A percentile compares a stretch with the other conserved stretches of the same genome.
phyloP scores from a whole-genome alignment of 2,329 filamentous ascomycete species.

The Aplosporella prunicola region DNA sequence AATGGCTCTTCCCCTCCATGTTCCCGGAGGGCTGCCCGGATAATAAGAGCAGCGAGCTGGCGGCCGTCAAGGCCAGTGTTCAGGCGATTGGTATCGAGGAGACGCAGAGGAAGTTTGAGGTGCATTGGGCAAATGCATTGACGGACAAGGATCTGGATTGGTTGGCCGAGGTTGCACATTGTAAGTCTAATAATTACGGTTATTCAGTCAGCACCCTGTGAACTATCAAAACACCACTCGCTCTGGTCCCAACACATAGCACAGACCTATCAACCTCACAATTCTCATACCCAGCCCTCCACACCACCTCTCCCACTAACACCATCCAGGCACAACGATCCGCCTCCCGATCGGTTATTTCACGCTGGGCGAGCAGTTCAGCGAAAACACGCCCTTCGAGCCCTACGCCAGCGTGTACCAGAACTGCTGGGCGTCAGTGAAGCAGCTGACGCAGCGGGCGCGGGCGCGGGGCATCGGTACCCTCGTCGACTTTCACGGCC shows the following conservation, averaged over 20 bases:
- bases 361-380: constrained; percentile 44
- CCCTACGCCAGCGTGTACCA: constrained; percentile 40
- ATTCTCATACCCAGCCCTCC: too few relatives aligned
- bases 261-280: too few relatives aligned
- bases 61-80: constrained; percentile 41
- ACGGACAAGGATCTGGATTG: constrained; percentile 44
- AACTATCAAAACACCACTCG: background rate
- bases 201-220: too few relatives aligned
- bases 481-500: constrained; percentile 49
- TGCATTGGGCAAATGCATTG: constrained; percentile 44
- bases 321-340: constrained; percentile 39
- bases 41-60: constrained; percentile 41
- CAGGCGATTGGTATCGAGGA: constrained; percentile 38
- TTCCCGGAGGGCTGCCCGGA: constrained; percentile 36
- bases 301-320: background rate
- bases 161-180: constrained; percentile 43
- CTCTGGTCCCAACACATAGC: too few relatives aligned
- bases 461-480: constrained; percentile 43
- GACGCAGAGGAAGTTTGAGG: constrained; percentile 43
- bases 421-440: constrained; percentile 45
- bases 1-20: constrained; percentile 45
- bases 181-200: constrained; percentile 20
- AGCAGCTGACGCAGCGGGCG: constrained; percentile 37
- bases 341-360: constrained; percentile 54
- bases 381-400: constrained; percentile 44